Conservation (phyloP, 768 basidiomycete species). For the Ephemerocybe angulata region DNA sequence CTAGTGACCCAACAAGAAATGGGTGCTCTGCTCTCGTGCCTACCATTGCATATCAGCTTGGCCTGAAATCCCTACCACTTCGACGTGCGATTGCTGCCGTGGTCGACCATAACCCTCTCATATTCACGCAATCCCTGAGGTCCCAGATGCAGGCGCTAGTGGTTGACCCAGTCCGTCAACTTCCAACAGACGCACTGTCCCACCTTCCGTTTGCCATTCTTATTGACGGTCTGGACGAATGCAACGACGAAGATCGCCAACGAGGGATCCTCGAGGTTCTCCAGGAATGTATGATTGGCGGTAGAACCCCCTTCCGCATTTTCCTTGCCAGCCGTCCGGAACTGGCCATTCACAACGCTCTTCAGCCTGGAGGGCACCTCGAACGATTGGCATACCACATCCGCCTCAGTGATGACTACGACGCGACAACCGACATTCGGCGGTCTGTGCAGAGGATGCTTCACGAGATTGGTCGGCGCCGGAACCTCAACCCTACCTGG, state of each 20-base stretch:
- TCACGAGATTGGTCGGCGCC: no score
- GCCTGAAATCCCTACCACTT: neutral
- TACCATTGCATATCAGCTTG: constrained; percentile 13
- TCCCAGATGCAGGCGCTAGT: constrained; percentile 9
- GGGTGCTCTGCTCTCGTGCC: constrained; percentile 4
- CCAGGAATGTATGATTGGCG: neutral
- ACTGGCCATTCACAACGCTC: constrained; percentile 4
- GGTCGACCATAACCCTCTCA: neutral
- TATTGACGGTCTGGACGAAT: constrained; percentile 16
- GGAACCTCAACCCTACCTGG: no score
- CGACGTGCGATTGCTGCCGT: neutral
- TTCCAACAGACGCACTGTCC: neutral
- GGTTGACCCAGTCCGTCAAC: neutral
- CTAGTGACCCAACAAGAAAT: constrained; percentile 1
- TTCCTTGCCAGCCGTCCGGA: constrained; percentile 16
- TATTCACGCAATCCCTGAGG: neutral
- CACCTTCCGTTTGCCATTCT: neutral
- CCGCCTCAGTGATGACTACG: constrained; percentile 3
- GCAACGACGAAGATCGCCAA: constrained; percentile 8
- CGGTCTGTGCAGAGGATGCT: neutral
- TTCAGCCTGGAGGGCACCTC: neutral
- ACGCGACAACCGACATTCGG: constrained; percentile 4
- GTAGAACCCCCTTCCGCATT: constrained; percentile 7
- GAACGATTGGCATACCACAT: neutral
- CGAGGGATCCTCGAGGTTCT: constrained; percentile 8